A percentile compares a stretch with the other conserved stretches of the same genome.
phyloP scores from a whole-genome alignment of 176 grass and related monocot genomes.

The Oryza australiensis region DNA sequence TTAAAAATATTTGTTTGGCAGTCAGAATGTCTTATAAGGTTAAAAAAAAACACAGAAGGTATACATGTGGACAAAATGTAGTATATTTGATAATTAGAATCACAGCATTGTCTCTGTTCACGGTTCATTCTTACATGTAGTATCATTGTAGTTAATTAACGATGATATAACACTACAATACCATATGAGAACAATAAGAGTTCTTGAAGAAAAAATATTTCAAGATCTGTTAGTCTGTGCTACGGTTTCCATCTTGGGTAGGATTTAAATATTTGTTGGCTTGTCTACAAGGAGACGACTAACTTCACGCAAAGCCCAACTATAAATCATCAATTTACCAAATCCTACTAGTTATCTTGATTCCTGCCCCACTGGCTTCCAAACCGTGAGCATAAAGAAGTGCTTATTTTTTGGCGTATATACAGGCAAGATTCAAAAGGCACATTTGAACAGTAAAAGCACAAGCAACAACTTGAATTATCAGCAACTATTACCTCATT shows the following conservation, averaged over 20 bases:
- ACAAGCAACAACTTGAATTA: background rate
- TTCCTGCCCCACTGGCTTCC: background rate
- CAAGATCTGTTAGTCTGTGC: background rate
- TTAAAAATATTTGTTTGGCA: conserved; percentile 11
- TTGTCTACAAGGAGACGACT: background rate
- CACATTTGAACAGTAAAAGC: background rate
- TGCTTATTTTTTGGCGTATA: background rate
- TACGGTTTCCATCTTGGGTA: background rate
- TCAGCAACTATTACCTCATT: conserved; percentile 72
- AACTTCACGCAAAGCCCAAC: background rate
- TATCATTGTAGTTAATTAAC: background rate
- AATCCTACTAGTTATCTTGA: background rate
- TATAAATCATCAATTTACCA: background rate
- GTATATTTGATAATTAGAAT: background rate
- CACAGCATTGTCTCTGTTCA: background rate
- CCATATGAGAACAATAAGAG: background rate
- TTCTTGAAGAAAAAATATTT: background rate
- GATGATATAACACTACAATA: conserved; percentile 1
- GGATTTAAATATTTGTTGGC: background rate
- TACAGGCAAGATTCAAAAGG: background rate
- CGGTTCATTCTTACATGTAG: background rate
- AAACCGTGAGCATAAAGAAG: background rate
- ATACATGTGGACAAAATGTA: background rate
- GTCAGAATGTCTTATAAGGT: conserved; percentile 6
- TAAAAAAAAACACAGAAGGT: background rate